Evolutionary conservation across 1,284 basidiomycete species (phyloP), one percentile per base, ranked within the genome.

Genomic region (Blastosporella zonata): DNA sequence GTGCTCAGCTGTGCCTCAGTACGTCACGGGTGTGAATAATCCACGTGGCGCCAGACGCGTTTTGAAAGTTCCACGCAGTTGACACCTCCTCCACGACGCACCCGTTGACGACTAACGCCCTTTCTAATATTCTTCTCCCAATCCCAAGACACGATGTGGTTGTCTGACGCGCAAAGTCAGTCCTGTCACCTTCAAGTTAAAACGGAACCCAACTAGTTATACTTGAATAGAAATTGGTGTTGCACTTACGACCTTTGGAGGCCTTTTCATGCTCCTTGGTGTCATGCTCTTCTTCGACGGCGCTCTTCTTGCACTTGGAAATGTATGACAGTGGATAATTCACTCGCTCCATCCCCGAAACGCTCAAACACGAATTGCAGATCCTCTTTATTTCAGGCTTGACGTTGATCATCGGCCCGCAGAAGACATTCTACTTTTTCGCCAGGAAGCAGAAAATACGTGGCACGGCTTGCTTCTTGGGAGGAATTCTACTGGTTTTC

Each of bases 341-440:
- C 33, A 31, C 5, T 3, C 9, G 15, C 35, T 29, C 3, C 13
- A 5, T 12, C 15, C 6, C 13, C 7, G 20, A 45, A 31, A 40
- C 18, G 29, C 22, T 44, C 1, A 28, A 22, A 43, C 46, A 39
- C 36, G 21, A 28, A 28, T 3, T 45, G 21, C 66, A 97, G 93
- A 79, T 97, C 60, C 80, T 97, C 55, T 98, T 98, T 75, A 70
- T 98, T 29, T 83, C 88, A 1, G 94, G 94, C 34, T 75, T 97
- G 43, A 94, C 93, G 6, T 79, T 97, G 55, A 95, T 97, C 70
- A 97, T 97, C 60, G 94, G 94, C 5, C 92, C 92, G 4, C 87
- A 89, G 62, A 96, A 97, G 75, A 98, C 95, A 2, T 94, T 98
- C 70, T 93, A 93, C 72, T 99, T 99, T 74, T 99, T 99, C 71